Evolutionary conservation across 148 eudicot genomes (phyloP).

Genomic region (Limonium bicolor): DNA sequence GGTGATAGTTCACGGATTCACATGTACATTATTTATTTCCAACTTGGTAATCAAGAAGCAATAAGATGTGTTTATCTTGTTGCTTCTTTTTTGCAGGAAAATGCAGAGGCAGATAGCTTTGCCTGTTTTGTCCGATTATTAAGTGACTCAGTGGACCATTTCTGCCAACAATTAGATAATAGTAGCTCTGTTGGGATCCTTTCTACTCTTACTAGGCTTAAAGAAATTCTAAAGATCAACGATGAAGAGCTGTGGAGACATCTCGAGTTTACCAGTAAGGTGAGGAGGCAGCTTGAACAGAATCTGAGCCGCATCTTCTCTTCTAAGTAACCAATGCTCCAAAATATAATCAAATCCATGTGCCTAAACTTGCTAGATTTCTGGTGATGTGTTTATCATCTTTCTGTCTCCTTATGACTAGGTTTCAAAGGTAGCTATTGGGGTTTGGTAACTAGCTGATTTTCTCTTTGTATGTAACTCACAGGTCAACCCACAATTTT

Average conservation of each 20-base stretch:
- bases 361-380: too few species aligned
- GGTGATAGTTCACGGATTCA: too few species aligned
- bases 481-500: slow-evolving; percentile 60
- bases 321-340: too few species aligned
- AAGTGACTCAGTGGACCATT: slow-evolving; percentile 56
- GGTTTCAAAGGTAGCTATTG: not conserved
- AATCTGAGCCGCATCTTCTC: too few species aligned
- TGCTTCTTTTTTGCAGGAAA: slow-evolving; percentile 23
- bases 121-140: slow-evolving; percentile 44
- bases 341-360: too few species aligned
- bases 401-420: not conserved
- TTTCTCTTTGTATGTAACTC: not conserved
- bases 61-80: too few species aligned
- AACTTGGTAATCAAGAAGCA: too few species aligned
- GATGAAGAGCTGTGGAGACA: slow-evolving; percentile 60
- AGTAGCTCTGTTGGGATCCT: slow-evolving; percentile 48
- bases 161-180: slow-evolving; percentile 57
- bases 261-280: slow-evolving; percentile 47
- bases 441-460: not conserved
- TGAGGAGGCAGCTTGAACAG: too few species aligned
- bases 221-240: slow-evolving; percentile 29
- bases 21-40: too few species aligned
- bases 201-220: slow-evolving; percentile 43
- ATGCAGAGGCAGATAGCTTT: slow-evolving; percentile 61
- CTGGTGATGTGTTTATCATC: too few species aligned